phyloP scores from a whole-genome alignment of 352 stramenopile genomes.

The Globisporangium parvum region DNA sequence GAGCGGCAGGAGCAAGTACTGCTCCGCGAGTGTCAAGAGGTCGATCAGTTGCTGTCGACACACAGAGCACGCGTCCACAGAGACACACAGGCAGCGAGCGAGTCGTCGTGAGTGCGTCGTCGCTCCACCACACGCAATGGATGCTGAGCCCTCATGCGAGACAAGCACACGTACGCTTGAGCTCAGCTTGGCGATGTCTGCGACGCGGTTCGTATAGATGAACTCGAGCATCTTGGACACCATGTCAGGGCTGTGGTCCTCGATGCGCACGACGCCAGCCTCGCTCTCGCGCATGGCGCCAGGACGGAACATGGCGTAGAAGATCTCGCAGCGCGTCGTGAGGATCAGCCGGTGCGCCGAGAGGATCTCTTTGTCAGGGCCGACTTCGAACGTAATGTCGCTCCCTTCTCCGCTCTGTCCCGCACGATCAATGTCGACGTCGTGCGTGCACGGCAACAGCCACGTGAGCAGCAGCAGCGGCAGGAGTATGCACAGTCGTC shows the following conservation, averaged over 20 bases:
- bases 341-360: conserved; percentile 70
- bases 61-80: neutral
- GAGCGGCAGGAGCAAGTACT: conserved; percentile 70
- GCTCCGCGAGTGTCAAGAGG: conserved; percentile 69
- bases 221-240: conserved; percentile 91
- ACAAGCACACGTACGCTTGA: conserved; percentile 41
- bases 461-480: neutral
- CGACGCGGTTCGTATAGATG: conserved; percentile 89
- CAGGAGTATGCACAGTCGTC: conserved; percentile 1
- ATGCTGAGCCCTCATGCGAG: neutral
- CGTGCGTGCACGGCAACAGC: neutral
- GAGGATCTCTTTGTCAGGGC: conserved; percentile 51
- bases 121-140: neutral
- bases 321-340: conserved; percentile 85
- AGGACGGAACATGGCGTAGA: conserved; percentile 84
- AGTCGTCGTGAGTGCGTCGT: neutral
- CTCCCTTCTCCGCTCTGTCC: conserved; percentile 48
- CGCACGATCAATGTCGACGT: neutral
- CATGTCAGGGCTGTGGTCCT: conserved; percentile 75
- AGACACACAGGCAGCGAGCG: neutral
- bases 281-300: conserved; percentile 84
- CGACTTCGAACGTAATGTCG: conserved; percentile 71
- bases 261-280: conserved; percentile 73
- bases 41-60: conserved; percentile 77
- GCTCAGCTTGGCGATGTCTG: conserved; percentile 68